phyloP scores from a whole-genome alignment of 768 basidiomycete species.

The Crepidotus variabilis region DNA sequence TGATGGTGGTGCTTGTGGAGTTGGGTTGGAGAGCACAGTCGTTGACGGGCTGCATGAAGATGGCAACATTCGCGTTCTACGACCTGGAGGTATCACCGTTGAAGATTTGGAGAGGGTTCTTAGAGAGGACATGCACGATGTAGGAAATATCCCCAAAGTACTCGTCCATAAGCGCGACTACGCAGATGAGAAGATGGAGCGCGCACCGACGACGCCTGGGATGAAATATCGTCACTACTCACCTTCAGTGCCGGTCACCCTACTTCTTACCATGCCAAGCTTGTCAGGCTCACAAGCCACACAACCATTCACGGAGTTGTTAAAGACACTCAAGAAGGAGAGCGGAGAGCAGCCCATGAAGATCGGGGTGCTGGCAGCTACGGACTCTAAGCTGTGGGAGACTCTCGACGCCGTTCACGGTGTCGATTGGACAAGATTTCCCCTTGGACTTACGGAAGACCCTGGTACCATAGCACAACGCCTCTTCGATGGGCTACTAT shows the following conservation, averaged over 20 bases:
- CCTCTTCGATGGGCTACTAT: conserved; percentile 84
- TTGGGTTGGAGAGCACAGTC: conserved; percentile 95
- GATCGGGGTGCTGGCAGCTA: conserved; percentile 67
- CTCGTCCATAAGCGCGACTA: conserved; percentile 83
- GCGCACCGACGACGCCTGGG: conserved; percentile 89
- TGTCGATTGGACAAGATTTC: conserved; percentile 55
- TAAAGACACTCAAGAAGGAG: conserved; percentile 33
- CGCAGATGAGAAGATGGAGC: conserved; percentile 61
- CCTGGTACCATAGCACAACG: conserved; percentile 72
- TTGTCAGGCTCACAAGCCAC: conserved; percentile 33
- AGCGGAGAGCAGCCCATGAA: conserved; percentile 29
- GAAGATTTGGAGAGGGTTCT: conserved; percentile 76
- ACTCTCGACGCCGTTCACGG: conserved; percentile 25
- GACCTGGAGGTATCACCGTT: conserved; percentile 90
- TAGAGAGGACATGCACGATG: conserved; percentile 30
- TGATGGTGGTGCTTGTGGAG: conserved; percentile 87
- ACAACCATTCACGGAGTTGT: conserved; percentile 29
- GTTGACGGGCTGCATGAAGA: conserved; percentile 80
- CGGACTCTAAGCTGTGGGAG: conserved; percentile 48
- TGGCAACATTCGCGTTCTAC: conserved; percentile 73
- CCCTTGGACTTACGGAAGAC: conserved; percentile 47
- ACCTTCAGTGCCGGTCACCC: conserved; percentile 80
- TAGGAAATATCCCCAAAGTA: conserved; percentile 45
- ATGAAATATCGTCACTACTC: conserved; percentile 99
- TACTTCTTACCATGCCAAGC: conserved; percentile 53